These are phyloP conservation scores for Penicillium nucicola DNA, from an alignment of 495 filamentous ascomycete species.

Conservation along the genomic window DNA sequence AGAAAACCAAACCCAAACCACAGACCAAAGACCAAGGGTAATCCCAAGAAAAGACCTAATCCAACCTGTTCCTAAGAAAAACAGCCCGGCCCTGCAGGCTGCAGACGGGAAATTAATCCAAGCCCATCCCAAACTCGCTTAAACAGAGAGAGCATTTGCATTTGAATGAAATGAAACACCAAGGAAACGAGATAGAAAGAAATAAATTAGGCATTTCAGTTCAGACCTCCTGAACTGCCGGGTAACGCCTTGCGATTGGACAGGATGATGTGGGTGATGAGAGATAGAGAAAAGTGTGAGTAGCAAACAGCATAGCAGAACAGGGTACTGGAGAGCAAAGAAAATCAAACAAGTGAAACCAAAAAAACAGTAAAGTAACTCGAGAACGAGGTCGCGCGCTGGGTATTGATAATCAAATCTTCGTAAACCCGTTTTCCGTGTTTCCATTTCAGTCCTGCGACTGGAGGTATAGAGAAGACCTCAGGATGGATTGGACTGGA, in stretches of 20 bases:
- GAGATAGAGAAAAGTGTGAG: neutral
- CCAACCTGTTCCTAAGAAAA: neutral
- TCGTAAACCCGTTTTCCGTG: slow-evolving; percentile 6
- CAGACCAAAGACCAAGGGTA: neutral
- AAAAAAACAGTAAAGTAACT: neutral
- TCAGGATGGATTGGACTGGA: neutral
- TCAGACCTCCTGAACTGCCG: neutral
- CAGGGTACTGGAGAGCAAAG: neutral
- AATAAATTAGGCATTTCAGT: neutral
- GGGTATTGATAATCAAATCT: slow-evolving; percentile 11
- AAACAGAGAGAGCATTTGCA: neutral
- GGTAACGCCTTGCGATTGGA: slow-evolving; percentile 1
- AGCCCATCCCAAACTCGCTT: neutral
- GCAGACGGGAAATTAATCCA: neutral
- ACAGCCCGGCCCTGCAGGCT: neutral
- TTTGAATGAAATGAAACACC: neutral
- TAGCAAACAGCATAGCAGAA: neutral
- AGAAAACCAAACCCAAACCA: neutral
- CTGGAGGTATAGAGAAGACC: neutral
- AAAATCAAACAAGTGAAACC: neutral
- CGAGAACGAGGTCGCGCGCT: slow-evolving; percentile 1
- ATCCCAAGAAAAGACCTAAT: neutral
- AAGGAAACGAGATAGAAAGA: neutral
- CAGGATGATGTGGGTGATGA: neutral
- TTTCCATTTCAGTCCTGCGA: neutral